These are phyloP conservation scores for Alectoria sarmentosa DNA, from an alignment of 495 filamentous ascomycete genomes.

Conservation along the genomic window DNA sequence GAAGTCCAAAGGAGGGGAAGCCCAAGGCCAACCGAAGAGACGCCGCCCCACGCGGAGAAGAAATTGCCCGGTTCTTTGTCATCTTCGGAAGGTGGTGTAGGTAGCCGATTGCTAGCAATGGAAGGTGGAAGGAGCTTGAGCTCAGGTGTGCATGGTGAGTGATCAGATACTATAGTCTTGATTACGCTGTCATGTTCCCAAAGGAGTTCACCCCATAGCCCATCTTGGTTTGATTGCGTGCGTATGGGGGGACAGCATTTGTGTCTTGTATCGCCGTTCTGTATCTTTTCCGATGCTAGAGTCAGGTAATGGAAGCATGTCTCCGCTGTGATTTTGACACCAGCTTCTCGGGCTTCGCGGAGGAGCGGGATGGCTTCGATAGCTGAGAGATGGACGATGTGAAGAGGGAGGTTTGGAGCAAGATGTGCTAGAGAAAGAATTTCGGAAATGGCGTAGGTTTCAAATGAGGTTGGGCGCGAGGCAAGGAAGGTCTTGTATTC, in stretches of 20 bases:
- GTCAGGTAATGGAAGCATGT: constrained; percentile 98
- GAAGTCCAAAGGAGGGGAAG: constrained; percentile 88
- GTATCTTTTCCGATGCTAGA: constrained; percentile 79
- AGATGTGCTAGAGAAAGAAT: constrained; percentile 74
- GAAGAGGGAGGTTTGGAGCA: constrained; percentile 77
- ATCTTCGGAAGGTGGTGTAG: constrained; percentile 26
- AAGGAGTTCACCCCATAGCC: constrained; percentile 76
- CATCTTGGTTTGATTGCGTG: constrained; percentile 72
- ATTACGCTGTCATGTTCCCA: constrained; percentile 67
- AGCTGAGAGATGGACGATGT: constrained; percentile 93
- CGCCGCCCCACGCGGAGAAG: constrained; percentile 93
- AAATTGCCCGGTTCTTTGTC: constrained; percentile 62
- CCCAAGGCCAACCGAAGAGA: constrained; percentile 88
- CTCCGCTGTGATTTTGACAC: constrained; percentile 89
- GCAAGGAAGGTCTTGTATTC: constrained; percentile 87
- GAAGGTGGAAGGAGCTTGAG: constrained; percentile 78
- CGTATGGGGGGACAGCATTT: constrained; percentile 98
- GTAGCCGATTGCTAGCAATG: constrained; percentile 36
- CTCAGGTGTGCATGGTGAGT: constrained; percentile 92
- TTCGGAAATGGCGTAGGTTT: constrained; percentile 83
- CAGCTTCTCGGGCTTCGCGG: constrained; percentile 64
- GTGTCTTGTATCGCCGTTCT: constrained; percentile 86
- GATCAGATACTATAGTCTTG: constrained; percentile 91
- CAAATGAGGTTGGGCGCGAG: constrained; percentile 82
- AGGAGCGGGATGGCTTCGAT: constrained; percentile 90